Percentiles rank a stretch among this genome's conserved stretches.
Evolutionary conservation across 208 protist species (phyloP).

Genomic region (Trypanosoma mega): DNA sequence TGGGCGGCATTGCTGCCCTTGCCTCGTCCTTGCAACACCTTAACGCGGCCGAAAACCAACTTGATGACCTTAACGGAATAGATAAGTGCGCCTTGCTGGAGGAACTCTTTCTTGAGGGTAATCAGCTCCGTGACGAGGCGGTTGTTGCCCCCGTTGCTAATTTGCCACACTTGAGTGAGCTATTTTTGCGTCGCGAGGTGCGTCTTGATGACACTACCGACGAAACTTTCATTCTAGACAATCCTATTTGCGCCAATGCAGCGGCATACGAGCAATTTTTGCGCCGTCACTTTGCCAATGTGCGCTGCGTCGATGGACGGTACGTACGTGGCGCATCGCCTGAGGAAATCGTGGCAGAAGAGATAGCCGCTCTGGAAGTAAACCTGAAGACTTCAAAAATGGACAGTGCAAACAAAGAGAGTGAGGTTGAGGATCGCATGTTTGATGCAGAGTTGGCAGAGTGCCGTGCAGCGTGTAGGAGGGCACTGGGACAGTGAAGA

Average conservation of each 20-base stretch:
- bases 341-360: not conserved
- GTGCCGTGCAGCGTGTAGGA: constrained; percentile 17
- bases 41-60: constrained; percentile 66
- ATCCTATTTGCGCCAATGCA: constrained; percentile 57
- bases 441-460: constrained; percentile 24
- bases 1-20: constrained; percentile 51
- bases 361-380: not conserved
- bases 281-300: constrained; percentile 26
- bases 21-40: constrained; percentile 51
- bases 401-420: not conserved
- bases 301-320: constrained; percentile 64
- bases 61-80: constrained; percentile 43
- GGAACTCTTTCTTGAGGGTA: constrained; percentile 58
- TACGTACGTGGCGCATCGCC: constrained; percentile 9
- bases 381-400: not conserved
- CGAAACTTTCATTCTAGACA: constrained; percentile 60
- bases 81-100: constrained; percentile 31
- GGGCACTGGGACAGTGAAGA: constrained; percentile 9
- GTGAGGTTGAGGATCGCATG: constrained; percentile 20
- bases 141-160: constrained; percentile 37
- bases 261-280: constrained; percentile 33
- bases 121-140: constrained; percentile 40
- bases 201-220: constrained; percentile 25
- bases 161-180: constrained; percentile 38
- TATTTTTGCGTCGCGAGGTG: constrained; percentile 48